Base-by-base conservation (phyloP, 2,329 filamentous ascomycete genomes). In the Thelonectria rubi region DNA sequence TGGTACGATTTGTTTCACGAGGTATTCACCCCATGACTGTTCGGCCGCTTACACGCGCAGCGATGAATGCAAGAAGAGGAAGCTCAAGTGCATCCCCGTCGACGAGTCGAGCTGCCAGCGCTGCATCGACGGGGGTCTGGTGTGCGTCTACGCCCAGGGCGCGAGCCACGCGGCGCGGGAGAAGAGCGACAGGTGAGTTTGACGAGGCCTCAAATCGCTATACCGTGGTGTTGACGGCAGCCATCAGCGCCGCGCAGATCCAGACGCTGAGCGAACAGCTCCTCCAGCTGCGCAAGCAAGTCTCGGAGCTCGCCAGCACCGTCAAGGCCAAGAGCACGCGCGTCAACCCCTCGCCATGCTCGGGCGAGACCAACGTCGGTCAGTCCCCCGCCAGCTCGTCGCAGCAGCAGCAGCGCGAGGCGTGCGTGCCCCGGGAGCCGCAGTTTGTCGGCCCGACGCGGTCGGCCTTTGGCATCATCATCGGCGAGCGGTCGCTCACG, bases 31-130 rank as follows among this genome's bases (percentile, higher is more conserved):
- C 11, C 8, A 21, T 37, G 34, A 5, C 6, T 12, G 2, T 39
- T 24, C 30, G 37, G 6, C 17, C 42, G 47, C 55, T 72, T 47
- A 72, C 53, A 11, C 5, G 1, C 18, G 10, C 32, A 75, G 75
- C 26, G 73, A 79, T 51, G 76, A 79, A 20, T 80, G 78, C 63
- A 79, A 79, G 59, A 77, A 75, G 40, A 66, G 76, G 26, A 80
- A 80, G 58, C 75, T 80, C 55, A 80, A 80, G 59, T 80, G 78
- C 63, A 68, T 76, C 39, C 72, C 72, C 1, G 60, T 62, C 0
- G 65, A 67, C 5, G 65, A 73, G 24, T 60, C 59, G 1, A 64
- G 55, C 18, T 78, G 76, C 43, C 70, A 76, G 60, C 61, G 76
- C 48, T 78, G 76, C 26, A 64, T 70, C 14, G 55, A 64, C 8